Conservation (phyloP, 1,284 basidiomycete genomes). For the Hypsizygus ulmarius region DNA sequence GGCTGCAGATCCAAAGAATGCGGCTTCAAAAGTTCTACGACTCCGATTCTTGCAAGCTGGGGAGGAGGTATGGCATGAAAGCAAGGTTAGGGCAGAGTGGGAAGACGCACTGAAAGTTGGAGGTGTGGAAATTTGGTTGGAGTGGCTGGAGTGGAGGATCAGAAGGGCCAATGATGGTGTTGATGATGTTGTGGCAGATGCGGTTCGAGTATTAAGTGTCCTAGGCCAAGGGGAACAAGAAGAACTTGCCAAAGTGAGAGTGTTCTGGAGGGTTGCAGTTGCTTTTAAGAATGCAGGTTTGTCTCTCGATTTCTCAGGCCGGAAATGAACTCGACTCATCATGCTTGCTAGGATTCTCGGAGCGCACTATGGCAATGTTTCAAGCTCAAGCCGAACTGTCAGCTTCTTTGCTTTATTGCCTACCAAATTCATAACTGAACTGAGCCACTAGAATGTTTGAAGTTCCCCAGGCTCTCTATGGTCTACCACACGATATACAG, state of each 20-base stretch:
- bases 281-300: conserved; percentile 76
- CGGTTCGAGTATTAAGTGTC: conserved; percentile 39
- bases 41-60: conserved; percentile 69
- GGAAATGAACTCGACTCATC: conserved; percentile 8
- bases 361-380: conserved; percentile 69
- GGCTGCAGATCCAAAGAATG: conserved; percentile 50
- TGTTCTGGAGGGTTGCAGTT: conserved; percentile 69
- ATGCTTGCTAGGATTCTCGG: conserved; percentile 46
- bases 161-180: conserved; percentile 43
- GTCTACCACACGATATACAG: conserved; percentile 41
- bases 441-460: conserved; percentile 48
- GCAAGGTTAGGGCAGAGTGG: conserved; percentile 65
- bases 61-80: conserved; percentile 64
- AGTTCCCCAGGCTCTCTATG: conserved; percentile 41
- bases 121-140: conserved; percentile 59
- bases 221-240: conserved; percentile 37
- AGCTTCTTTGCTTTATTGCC: conserved; percentile 23
- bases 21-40: conserved; percentile 46
- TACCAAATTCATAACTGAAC: conserved; percentile 10
- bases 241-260: conserved; percentile 58
- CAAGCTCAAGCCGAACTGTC: conserved; percentile 79
- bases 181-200: conserved; percentile 51
- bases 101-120: conserved; percentile 56
- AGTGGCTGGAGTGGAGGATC: conserved; percentile 76
- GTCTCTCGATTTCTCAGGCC: conserved; percentile 21